Base-by-base conservation (phyloP, 2,329 filamentous ascomycete species). In the Geosmithia morbida region DNA sequence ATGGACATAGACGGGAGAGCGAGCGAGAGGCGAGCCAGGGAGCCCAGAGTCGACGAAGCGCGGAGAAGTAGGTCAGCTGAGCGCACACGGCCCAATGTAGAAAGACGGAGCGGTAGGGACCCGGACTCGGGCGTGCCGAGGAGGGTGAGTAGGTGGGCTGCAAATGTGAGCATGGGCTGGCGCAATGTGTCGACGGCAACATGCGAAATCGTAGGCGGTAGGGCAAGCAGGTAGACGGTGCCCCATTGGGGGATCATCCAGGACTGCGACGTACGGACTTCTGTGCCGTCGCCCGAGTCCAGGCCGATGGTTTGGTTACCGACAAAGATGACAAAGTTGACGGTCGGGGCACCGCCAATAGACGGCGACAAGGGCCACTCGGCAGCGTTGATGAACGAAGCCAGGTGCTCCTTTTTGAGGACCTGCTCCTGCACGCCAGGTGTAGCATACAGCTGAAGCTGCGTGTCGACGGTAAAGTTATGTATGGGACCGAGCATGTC, bases 231-330 rank as follows among this genome's bases (percentile, higher is more conserved):
- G 54, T 79, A 80, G 10, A 82, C 75, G 16, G 75, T 74, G 39
- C 92, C 92, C 92, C 92, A 98, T 67, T 98, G 92, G 0, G 92
- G 92, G 43, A 98, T 84, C 53, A 96, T 74, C 90, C 90, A 97
- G 39, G 77, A 81, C 56, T 77, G 78, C 1, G 77, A 74, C 3
- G 69, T 74, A 29, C 68, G 66, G 2, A 60, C 56, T 47, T 67
- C 63, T 2, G 48, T 43, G 20, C 29, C 41, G 4, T 30, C 41
- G 13, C 46, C 46, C 17, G 67, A 61, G 43, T 68, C 64, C 46
- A 70, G 57, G 4, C 63, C 69, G 51, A 87, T 88, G 10, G 81
- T 87, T 49, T 84, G 77, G 49, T 86, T 80, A 6, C 89, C 87
- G 7, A 94, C 80, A 58, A 92, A 98, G 26, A 97, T 74, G 48